Evolutionary conservation across 2,329 filamentous ascomycete species (phyloP), one percentile per base, ranked within the genome.

Genomic region (Berkeleyomyces basicola): DNA sequence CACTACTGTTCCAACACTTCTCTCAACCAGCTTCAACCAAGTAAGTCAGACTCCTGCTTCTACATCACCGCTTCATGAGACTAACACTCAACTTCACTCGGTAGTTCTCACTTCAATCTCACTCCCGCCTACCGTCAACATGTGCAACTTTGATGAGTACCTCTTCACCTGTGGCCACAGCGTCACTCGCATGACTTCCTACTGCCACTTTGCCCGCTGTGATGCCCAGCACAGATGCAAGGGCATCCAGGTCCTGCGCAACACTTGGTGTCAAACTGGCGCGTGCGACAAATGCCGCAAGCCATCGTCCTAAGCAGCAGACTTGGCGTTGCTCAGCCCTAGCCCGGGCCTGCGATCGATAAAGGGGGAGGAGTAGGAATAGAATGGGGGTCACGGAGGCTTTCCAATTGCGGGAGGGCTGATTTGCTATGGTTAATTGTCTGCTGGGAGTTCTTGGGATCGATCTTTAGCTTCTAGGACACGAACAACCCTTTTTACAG

Each of bases 141-240:
- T 88, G 85, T 88, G 85, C 68, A 81, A 86, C 70, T 89, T 76
- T 71, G 86, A 90, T 70, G 81, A 84, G 66, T 86, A 86, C 67
- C 71, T 81, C 65, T 90, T 86, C 70, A 73, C 71, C 60, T 91
- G 87, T 74, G 77, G 77, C 39, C 86, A 89, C 73, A 78, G 76
- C 4, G 74, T 75, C 14, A 72, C 78, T 36, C 79, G 82, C 23
- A 75, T 87, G 39, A 82, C 84, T 69, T 83, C 82, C 33, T 80
- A 88, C 72, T 91, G 87, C 72, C 87, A 90, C 72, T 84, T 83
- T 67, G 85, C 87, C 4, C 83, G 87, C 64, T 88, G 87, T 70
- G 83, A 89, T 67, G 82, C 82, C 0, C 77, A 80, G 65, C 86
- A 90, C 70, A 77, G 82, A 67, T 90, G 87, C 71, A 81, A 81